These are phyloP conservation scores for Anethum foeniculum DNA, from an alignment of 140 eudicot genomes.

Conservation along the genomic window DNA sequence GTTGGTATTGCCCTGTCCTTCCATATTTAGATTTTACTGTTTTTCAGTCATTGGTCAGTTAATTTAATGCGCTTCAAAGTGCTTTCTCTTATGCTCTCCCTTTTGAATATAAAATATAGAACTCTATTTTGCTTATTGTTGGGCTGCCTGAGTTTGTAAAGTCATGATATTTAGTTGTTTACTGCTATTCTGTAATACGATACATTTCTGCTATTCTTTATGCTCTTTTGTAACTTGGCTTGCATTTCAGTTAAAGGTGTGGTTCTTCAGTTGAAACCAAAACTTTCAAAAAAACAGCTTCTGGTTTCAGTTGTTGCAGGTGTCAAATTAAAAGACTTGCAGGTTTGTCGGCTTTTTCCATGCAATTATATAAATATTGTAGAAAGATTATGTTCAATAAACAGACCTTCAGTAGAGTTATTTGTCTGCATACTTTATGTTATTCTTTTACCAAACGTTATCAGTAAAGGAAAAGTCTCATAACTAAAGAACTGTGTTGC, in stretches of 20 bases:
- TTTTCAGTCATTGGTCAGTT: neutral
- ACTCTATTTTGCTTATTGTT: neutral
- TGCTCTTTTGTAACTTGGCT: neutral
- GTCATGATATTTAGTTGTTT: neutral
- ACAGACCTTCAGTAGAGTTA: neutral
- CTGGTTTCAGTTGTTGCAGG: slow-evolving; percentile 98
- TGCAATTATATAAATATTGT: neutral
- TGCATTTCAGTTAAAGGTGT: slow-evolving; percentile 59
- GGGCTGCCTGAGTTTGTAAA: neutral
- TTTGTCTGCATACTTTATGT: neutral
- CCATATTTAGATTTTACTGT: neutral
- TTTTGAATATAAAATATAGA: neutral
- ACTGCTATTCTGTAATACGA: neutral
- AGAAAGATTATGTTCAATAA: neutral
- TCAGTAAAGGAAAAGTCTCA: neutral
- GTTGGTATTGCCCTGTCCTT: slow-evolving; percentile 40
- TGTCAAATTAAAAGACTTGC: slow-evolving; percentile 71
- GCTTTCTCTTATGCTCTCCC: neutral
- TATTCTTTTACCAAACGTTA: neutral
- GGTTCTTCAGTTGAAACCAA: slow-evolving; percentile 57
- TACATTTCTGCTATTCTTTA: neutral
- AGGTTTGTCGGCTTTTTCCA: slow-evolving; percentile 33
- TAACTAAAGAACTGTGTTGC: neutral
- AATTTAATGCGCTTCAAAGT: slow-evolving; percentile 9
- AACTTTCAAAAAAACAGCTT: slow-evolving; percentile 72